Percentiles rank a stretch among this genome's conserved stretches.
phyloP scores from a whole-genome alignment of 2,329 filamentous ascomycete species.

The Pseudocercospora fijiensis region DNA sequence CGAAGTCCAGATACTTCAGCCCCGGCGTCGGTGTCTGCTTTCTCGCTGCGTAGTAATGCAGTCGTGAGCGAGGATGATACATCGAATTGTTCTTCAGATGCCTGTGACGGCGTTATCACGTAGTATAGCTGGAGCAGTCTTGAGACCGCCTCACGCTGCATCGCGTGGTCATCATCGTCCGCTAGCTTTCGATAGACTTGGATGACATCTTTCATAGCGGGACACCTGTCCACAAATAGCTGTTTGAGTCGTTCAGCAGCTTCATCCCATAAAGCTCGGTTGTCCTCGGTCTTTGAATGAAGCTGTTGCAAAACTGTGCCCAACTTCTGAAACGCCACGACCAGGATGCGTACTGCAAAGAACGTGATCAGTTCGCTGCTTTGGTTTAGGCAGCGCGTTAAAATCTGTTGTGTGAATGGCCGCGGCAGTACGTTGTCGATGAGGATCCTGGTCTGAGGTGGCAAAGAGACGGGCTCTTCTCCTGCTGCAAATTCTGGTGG shows the following conservation, averaged over 20 bases:
- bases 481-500: conserved; percentile 69
- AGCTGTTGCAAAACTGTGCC: conserved; percentile 63
- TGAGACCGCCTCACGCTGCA: conserved; percentile 76
- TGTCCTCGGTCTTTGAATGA: conserved; percentile 33
- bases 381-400: conserved; percentile 75
- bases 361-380: conserved; percentile 78
- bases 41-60: conserved; percentile 55
- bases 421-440: conserved; percentile 85
- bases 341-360: conserved; percentile 77
- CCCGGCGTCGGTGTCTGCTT: conserved; percentile 32
- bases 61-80: conserved; percentile 74
- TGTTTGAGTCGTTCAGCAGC: conserved; percentile 66
- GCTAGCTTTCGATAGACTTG: conserved; percentile 68
- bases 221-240: conserved; percentile 75
- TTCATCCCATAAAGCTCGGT: conserved; percentile 64
- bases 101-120: conserved; percentile 73
- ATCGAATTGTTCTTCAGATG: conserved; percentile 82
- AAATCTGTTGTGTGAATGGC: conserved; percentile 74
- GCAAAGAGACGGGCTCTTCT: conserved; percentile 57
- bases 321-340: conserved; percentile 77
- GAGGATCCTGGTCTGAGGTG: conserved; percentile 74
- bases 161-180: conserved; percentile 59
- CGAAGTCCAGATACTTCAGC: conserved; percentile 54
- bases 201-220: conserved; percentile 78
- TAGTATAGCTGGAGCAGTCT: conserved; percentile 83